These are phyloP conservation scores for Scutellaria galericulata DNA, from an alignment of 257 asterid species.

Conservation along the genomic window DNA sequence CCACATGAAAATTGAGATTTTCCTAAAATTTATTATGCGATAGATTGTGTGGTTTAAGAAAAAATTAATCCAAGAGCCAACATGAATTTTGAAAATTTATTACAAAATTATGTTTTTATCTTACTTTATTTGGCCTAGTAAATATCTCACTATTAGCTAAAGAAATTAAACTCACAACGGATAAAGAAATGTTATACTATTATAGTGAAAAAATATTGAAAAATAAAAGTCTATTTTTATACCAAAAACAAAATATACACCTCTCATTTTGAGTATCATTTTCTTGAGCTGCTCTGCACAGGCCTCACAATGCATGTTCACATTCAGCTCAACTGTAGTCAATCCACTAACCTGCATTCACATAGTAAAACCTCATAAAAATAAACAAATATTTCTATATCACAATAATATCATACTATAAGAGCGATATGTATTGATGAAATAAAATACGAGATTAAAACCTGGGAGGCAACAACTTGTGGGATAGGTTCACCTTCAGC, in stretches of 20 bases:
- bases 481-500: slow-evolving; percentile 79
- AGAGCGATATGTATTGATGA: background rate
- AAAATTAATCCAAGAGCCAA: too few species aligned
- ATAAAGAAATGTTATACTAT: too few species aligned
- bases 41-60: too few species aligned
- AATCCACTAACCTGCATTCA: slow-evolving; percentile 61
- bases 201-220: too few species aligned
- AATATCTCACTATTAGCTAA: too few species aligned
- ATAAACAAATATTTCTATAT: background rate
- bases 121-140: too few species aligned
- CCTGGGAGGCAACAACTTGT: slow-evolving; percentile 82
- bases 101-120: too few species aligned
- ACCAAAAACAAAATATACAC: slow-evolving; percentile 38
- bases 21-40: background rate
- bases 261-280: slow-evolving; percentile 90
- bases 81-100: too few species aligned
- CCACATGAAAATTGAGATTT: too few species aligned
- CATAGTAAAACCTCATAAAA: background rate
- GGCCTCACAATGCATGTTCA: slow-evolving; percentile 91
- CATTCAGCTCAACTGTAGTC: slow-evolving; percentile 66
- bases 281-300: slow-evolving; percentile 86
- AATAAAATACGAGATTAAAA: slow-evolving; percentile 11
- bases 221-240: too few species aligned
- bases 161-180: too few species aligned
- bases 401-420: background rate